These are phyloP conservation scores for Geotrichum cucujoidarum DNA, from an alignment of 1,139 yeast genomes.

Conservation along the genomic window DNA sequence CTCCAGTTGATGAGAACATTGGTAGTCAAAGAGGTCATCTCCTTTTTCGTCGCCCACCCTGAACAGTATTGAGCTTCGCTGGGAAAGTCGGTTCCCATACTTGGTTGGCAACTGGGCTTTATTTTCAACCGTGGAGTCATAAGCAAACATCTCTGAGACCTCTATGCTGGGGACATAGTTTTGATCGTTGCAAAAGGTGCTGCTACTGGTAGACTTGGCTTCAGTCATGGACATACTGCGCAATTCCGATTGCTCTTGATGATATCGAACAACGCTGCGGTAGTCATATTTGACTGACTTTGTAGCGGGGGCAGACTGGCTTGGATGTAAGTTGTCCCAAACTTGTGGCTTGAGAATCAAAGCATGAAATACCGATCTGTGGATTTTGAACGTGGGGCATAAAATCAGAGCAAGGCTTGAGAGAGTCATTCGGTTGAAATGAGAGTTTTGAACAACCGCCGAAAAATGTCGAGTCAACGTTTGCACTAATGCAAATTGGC, in stretches of 20 bases:
- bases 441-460: conserved; percentile 23
- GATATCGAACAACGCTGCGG: conserved; percentile 3
- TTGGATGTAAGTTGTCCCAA: conserved; percentile 25
- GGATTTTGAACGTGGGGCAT: conserved; percentile 34
- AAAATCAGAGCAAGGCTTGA: conserved; percentile 32
- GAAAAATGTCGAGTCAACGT: conserved; percentile 30
- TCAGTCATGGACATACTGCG: conserved; percentile 2
- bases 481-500: conserved; percentile 30
- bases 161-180: too few species aligned
- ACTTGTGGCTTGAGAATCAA: conserved; percentile 25
- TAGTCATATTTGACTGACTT: conserved; percentile 6
- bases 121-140: too few species aligned
- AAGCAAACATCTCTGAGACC: too few species aligned
- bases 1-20: not conserved
- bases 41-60: not conserved
- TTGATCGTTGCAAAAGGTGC: too few species aligned
- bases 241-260: too few species aligned
- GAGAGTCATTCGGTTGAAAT: conserved; percentile 32
- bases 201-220: not conserved
- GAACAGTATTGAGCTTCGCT: not conserved
- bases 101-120: too few species aligned
- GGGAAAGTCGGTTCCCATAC: too few species aligned
- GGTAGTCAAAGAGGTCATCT: conserved; percentile 5
- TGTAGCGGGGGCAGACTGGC: not conserved
- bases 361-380: conserved; percentile 25